Percentiles rank a stretch among this genome's conserved stretches.
These are phyloP conservation scores for Dillenia suffruticosa DNA, from an alignment of 164 flowering plant genomes.

Conservation along the genomic window DNA sequence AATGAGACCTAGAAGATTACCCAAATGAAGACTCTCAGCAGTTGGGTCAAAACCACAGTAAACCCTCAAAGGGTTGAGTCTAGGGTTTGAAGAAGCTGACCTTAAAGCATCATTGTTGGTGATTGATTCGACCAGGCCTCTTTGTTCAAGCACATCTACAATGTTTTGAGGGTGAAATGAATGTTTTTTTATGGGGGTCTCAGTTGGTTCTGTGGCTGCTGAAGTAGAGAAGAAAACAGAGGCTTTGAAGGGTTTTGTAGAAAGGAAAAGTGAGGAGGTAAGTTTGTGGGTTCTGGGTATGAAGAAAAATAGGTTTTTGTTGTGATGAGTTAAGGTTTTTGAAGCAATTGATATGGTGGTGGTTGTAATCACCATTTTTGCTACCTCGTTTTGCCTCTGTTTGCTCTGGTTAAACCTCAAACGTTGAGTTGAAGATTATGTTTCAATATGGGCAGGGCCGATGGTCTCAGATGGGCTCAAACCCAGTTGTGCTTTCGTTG, in stretches of 20 bases:
- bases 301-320: background rate
- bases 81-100: conserved; percentile 24
- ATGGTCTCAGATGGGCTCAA: too few species aligned
- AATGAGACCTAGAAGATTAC: conserved; percentile 73
- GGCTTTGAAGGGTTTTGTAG: conserved; percentile 5
- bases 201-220: conserved; percentile 8
- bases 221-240: conserved; percentile 1
- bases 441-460: too few species aligned
- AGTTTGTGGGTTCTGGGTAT: background rate
- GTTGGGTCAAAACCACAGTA: conserved; percentile 94
- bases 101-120: conserved; percentile 51
- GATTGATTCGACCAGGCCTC: conserved; percentile 72
- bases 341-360: too few species aligned
- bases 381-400: too few species aligned
- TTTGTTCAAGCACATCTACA: conserved; percentile 53
- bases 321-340: too few species aligned
- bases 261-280: background rate
- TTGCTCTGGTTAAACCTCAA: too few species aligned
- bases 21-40: conserved; percentile 74
- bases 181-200: conserved; percentile 5
- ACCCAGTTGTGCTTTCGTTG: too few species aligned
- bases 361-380: too few species aligned
- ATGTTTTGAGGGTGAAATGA: conserved; percentile 31
- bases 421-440: too few species aligned
- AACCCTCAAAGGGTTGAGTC: conserved; percentile 31